These are phyloP conservation scores for Tilletia horrida DNA, from an alignment of 1,284 basidiomycete genomes.

Conservation along the genomic window DNA sequence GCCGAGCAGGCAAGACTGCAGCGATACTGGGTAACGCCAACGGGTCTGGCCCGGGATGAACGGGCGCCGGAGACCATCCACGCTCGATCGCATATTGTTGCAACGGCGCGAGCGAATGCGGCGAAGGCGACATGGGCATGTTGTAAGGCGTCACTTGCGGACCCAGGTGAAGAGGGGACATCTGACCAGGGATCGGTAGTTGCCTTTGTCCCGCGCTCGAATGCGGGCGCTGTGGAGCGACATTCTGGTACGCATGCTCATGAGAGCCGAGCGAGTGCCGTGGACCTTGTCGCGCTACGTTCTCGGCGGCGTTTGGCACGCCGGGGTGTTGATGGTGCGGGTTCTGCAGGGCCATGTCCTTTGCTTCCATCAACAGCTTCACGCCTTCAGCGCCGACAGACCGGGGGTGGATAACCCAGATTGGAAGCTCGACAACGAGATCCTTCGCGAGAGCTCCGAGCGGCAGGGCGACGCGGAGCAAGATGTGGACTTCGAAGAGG, in stretches of 20 bases:
- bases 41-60: neutral
- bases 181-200: neutral
- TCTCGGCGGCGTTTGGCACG: conserved; percentile 21
- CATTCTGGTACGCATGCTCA: neutral
- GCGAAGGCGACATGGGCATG: neutral
- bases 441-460: conserved; percentile 49
- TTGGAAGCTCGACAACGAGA: conserved; percentile 41
- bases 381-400: conserved; percentile 28
- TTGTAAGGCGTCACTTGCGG: neutral
- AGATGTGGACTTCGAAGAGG: conserved; percentile 41
- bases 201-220: conserved; percentile 1
- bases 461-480: conserved; percentile 36
- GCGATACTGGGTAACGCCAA: conserved; percentile 3
- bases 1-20: neutral
- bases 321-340: conserved; percentile 13
- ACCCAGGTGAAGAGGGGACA: neutral
- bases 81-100: conserved; percentile 36
- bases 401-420: conserved; percentile 42
- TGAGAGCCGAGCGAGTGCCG: conserved; percentile 9
- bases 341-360: conserved; percentile 12
- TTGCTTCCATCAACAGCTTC: conserved; percentile 10
- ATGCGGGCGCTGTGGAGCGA: neutral
- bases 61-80: conserved; percentile 46
- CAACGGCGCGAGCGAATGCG: conserved; percentile 19
- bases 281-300: conserved; percentile 8